phyloP scores from a whole-genome alignment of 2,329 filamentous ascomycete genomes.

The Aspergillus sojae region DNA sequence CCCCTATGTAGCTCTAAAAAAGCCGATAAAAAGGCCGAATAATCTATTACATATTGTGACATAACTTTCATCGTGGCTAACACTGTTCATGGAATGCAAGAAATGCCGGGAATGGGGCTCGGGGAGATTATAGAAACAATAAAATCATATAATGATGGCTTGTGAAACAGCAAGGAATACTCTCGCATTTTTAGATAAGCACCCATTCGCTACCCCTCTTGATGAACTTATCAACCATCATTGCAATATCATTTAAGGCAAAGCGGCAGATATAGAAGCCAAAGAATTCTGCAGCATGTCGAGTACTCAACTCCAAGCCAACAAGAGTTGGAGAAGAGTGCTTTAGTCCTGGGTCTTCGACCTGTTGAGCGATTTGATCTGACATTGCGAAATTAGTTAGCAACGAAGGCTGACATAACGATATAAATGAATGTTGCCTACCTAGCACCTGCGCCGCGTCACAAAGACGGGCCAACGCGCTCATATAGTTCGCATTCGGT shows the following conservation, averaged over 20 bases:
- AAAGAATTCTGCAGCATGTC: conserved; percentile 96
- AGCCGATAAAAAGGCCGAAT: background rate
- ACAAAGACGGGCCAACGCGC: conserved; percentile 83
- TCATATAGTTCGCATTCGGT: conserved; percentile 89
- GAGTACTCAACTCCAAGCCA: conserved; percentile 86
- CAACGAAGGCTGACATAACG: conserved; percentile 11
- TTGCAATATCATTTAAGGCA: conserved; percentile 78
- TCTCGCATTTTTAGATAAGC: conserved; percentile 47
- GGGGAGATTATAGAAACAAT: background rate
- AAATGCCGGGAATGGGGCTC: background rate
- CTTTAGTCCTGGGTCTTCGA: conserved; percentile 89
- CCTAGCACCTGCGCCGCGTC: conserved; percentile 91
- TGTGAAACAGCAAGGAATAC: background rate
- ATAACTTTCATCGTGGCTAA: background rate
- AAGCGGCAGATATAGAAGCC: conserved; percentile 96
- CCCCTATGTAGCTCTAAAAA: background rate
- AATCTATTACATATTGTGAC: background rate
- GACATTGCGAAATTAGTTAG: conserved; percentile 11
- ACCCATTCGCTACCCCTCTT: conserved; percentile 98
- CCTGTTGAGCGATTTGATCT: conserved; percentile 96
- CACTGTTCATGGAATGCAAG: background rate
- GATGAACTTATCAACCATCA: conserved; percentile 94
- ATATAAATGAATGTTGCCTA: conserved; percentile 46
- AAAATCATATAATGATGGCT: background rate
- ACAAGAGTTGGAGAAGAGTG: conserved; percentile 94